These are phyloP conservation scores for Lichtheimia ramosa DNA, from an alignment of 371 early-diverging fungal species.

Conservation along the genomic window DNA sequence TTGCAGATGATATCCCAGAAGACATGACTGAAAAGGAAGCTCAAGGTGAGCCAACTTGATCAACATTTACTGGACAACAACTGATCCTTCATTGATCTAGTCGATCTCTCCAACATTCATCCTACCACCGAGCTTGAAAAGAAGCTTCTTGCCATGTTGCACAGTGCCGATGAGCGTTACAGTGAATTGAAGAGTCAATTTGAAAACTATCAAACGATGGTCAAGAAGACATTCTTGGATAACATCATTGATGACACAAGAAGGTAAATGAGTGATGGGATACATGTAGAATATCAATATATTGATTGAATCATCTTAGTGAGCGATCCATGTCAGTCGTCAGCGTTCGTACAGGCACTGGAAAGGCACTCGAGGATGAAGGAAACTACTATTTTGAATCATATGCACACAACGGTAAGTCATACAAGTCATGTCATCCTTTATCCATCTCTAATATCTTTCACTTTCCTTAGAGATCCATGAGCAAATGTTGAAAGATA, in stretches of 20 bases:
- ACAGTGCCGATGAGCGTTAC: constrained; percentile 49
- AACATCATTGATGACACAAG: constrained; percentile 33
- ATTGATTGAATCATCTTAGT: constrained; percentile 4
- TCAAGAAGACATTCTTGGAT: constrained; percentile 73
- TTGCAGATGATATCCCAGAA: constrained; percentile 36
- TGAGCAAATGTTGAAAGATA: constrained; percentile 72
- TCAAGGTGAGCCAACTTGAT: constrained; percentile 8
- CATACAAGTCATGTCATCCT: neutral
- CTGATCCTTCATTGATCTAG: neutral
- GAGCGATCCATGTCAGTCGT: constrained; percentile 11
- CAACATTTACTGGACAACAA: neutral
- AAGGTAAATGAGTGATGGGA: constrained; percentile 35
- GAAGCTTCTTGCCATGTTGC: constrained; percentile 52
- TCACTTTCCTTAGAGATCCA: constrained; percentile 49
- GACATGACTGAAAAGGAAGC: constrained; percentile 9
- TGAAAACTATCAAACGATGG: constrained; percentile 67
- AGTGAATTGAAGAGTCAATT: constrained; percentile 59
- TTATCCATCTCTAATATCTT: neutral
- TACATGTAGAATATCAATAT: constrained; percentile 27
- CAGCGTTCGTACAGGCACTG: constrained; percentile 3
- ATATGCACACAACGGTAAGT: constrained; percentile 74
- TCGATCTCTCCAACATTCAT: constrained; percentile 18
- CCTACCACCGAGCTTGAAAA: constrained; percentile 60
- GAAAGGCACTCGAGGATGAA: constrained; percentile 24
- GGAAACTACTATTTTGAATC: constrained; percentile 84